Percentiles rank a stretch among this genome's conserved stretches.
phyloP scores from a whole-genome alignment of 2,329 filamentous ascomycete genomes.

The Microsporum audouinii region DNA sequence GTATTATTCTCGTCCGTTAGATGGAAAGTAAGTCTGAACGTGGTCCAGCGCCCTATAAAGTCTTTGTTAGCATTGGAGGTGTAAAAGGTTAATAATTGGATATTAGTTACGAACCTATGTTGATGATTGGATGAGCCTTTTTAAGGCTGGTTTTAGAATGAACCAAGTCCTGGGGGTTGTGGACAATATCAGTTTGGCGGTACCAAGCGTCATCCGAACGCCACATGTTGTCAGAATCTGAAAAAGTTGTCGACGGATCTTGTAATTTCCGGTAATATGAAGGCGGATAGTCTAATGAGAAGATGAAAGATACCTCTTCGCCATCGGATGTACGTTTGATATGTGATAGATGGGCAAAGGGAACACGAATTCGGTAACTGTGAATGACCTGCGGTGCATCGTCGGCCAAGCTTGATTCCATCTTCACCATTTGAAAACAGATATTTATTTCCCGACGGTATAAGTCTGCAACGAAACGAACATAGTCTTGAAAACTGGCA shows the following conservation, averaged over 20 bases:
- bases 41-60: conserved; percentile 48
- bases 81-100: conserved; percentile 15
- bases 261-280: conserved; percentile 34
- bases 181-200: conserved; percentile 53
- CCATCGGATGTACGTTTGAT: conserved; percentile 26
- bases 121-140: conserved; percentile 43
- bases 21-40: conserved; percentile 43
- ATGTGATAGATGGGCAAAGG: conserved; percentile 34
- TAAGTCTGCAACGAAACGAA: conserved; percentile 35
- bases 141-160: conserved; percentile 36
- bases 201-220: conserved; percentile 48
- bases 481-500: conserved; percentile 13
- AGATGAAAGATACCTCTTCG: conserved; percentile 23
- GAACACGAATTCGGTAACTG: conserved; percentile 35
- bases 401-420: conserved; percentile 11
- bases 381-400: conserved; percentile 6
- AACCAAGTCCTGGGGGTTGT: conserved; percentile 28
- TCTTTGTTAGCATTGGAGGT: conserved; percentile 4
- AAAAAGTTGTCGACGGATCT: conserved; percentile 32
- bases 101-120: conserved; percentile 41
- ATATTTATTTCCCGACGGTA: conserved; percentile 35
- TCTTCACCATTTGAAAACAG: conserved; percentile 32
- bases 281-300: conserved; percentile 35
- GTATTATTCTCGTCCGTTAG: conserved; percentile 18
- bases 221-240: conserved; percentile 38